phyloP scores from a whole-genome alignment of 2,329 filamentous ascomycete genomes.

The Talaromyces pinophilus region DNA sequence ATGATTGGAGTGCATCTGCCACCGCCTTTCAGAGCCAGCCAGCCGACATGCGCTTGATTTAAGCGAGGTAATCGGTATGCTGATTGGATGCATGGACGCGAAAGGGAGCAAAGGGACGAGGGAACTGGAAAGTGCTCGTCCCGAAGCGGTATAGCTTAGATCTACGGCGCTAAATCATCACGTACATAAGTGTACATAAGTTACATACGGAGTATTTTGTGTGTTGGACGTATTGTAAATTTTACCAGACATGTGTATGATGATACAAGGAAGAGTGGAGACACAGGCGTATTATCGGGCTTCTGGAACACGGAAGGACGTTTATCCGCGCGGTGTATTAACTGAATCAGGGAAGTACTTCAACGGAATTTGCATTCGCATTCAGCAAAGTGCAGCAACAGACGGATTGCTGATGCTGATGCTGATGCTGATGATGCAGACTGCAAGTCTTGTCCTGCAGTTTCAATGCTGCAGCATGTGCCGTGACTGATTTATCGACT shows the following conservation, averaged over 20 bases:
- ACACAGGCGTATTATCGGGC: background rate
- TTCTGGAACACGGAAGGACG: background rate
- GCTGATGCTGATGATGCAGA: background rate
- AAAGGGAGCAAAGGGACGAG: background rate
- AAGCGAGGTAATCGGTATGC: background rate
- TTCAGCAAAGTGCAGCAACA: background rate
- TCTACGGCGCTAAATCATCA: slow-evolving; percentile 5
- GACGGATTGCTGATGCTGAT: background rate
- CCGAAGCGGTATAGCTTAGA: background rate
- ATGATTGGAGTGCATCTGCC: background rate
- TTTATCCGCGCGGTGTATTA: slow-evolving; percentile 14
- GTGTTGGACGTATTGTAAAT: background rate
- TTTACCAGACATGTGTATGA: background rate
- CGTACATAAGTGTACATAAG: background rate
- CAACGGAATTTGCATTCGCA: background rate
- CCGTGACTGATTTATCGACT: background rate
- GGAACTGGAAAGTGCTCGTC: background rate
- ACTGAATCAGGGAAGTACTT: slow-evolving; percentile 21
- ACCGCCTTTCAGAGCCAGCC: background rate
- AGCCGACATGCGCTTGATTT: slow-evolving; percentile 9
- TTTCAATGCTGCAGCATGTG: background rate
- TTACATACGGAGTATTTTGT: background rate
- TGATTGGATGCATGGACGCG: background rate
- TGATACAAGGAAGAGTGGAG: background rate
- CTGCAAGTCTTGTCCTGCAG: background rate